A percentile compares a stretch with the other conserved stretches of the same genome.
These are phyloP conservation scores for Eutrema japonicum DNA, from an alignment of 345 rosid species.

Conservation along the genomic window DNA sequence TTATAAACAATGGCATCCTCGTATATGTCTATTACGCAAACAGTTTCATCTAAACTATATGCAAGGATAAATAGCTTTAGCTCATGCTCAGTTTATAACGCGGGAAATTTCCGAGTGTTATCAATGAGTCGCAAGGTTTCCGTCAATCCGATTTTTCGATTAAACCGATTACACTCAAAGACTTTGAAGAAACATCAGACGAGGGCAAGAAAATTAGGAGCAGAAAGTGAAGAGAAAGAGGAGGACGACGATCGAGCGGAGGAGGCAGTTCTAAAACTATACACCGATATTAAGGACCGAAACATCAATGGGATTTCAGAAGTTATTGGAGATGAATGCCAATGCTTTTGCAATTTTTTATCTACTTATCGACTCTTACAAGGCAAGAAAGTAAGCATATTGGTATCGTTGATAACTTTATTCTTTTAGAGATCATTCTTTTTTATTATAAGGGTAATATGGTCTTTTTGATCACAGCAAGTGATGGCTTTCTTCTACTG, in stretches of 20 bases:
- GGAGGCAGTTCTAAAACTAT: slow-evolving; percentile 66
- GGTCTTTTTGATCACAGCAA: slow-evolving; percentile 54
- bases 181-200: slow-evolving; percentile 23
- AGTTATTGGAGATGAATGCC: slow-evolving; percentile 74
- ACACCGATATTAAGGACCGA: slow-evolving; percentile 54
- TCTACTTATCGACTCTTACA: slow-evolving; percentile 56
- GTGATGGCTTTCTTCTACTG: slow-evolving; percentile 67
- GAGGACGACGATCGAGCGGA: slow-evolving; percentile 41
- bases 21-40: background rate
- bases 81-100: background rate
- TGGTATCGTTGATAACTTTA: background rate
- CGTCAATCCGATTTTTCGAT: slow-evolving; percentile 4
- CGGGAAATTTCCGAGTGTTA: background rate
- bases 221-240: slow-evolving; percentile 9
- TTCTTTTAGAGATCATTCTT: background rate
- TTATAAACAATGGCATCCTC: slow-evolving; percentile 33
- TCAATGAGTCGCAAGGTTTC: background rate
- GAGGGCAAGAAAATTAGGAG: slow-evolving; percentile 21
- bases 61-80: background rate
- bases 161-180: background rate
- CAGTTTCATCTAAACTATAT: slow-evolving; percentile 21
- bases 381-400: slow-evolving; percentile 69
- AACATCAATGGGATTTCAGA: slow-evolving; percentile 55
- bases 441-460: background rate
- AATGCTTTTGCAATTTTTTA: slow-evolving; percentile 63